Evolutionary conservation across 352 stramenopile genomes (phyloP), one percentile per base, ranked within the genome.

Genomic region (Phytopythium sindhum): DNA sequence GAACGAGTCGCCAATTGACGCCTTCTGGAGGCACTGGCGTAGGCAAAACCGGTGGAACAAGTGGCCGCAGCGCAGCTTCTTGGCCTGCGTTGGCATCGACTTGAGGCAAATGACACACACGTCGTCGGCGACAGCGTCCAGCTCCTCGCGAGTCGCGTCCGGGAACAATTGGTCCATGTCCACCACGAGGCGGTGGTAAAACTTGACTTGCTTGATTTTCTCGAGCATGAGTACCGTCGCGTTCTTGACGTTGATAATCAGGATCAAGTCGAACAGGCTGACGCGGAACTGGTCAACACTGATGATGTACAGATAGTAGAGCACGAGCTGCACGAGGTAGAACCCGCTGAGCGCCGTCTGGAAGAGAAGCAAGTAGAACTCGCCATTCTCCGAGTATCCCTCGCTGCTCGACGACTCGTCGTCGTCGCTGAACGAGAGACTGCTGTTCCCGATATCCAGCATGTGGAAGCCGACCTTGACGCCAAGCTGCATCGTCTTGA

Each of bases 221-320:
- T 90, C 80, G 29, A 91, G 63, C 11, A 93, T 59, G 24, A 81
- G 64, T 23, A 89, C 73, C 0, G 81, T 91, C 14, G 84, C 81
- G 37, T 88, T 91, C 66, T 93, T 93, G n/a, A 93, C 81, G 35
- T 90, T 91, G 23, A 93, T 58, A 44, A 93, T 88, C 57, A 93
- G 61, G 35, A 91, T 89, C 29, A 93, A 81, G 57, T 93, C 84
- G 35, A 91, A 75, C 48, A 93, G 81, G 39, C 80, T 90, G 31
- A 91, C 80, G 28, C 84, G 77, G 66, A 93, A 93, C 54, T 91
- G 78, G 66, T 91, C 81, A 37, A 90, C 73, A 47, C 84, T 88
- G 63, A 93, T 88, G 35, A 93, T 88, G 57, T 90, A 93, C 51
- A 91, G 66, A 53, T 93, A 91, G 69, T 93, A 93, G 52, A 81